Conservation (phyloP, 352 stramenopile species). For the Globisporangium paddicum region DNA sequence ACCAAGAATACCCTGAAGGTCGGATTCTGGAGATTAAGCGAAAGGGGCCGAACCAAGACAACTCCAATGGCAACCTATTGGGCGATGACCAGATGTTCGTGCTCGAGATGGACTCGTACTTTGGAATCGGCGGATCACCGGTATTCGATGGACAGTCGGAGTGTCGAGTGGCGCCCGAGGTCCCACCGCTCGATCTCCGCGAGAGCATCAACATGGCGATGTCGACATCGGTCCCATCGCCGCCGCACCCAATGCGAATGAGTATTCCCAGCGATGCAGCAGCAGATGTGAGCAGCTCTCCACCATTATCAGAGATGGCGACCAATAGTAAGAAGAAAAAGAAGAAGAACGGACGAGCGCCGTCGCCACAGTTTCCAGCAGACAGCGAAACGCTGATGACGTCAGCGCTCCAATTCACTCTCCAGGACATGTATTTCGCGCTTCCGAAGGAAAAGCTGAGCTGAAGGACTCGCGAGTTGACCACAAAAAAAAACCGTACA, state of each 20-base stretch:
- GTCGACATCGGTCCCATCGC: slow-evolving; percentile 50
- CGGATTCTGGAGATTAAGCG: slow-evolving; percentile 70
- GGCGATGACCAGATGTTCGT: slow-evolving; percentile 75
- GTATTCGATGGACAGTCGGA: slow-evolving; percentile 57
- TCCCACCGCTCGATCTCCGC: slow-evolving; percentile 54
- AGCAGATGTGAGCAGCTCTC: slow-evolving; percentile 4
- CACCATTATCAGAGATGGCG: slow-evolving; percentile 2
- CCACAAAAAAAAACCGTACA: background rate
- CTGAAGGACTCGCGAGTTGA: slow-evolving; percentile 12
- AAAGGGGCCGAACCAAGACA: slow-evolving; percentile 47
- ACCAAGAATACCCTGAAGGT: slow-evolving; percentile 42
- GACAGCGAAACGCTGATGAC: background rate
- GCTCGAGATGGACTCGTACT: slow-evolving; percentile 86
- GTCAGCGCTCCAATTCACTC: slow-evolving; percentile 51
- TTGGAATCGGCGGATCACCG: slow-evolving; percentile 72
- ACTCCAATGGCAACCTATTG: slow-evolving; percentile 31
- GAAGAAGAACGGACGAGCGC: slow-evolving; percentile 20
- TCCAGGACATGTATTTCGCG: slow-evolving; percentile 82
- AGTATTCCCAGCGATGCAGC: slow-evolving; percentile 8
- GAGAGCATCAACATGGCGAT: slow-evolving; percentile 81
- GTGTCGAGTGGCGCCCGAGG: slow-evolving; percentile 27
- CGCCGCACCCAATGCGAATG: slow-evolving; percentile 16
- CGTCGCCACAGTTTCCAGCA: background rate
- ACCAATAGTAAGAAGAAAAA: slow-evolving; percentile 33
- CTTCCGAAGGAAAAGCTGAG: slow-evolving; percentile 33